A percentile compares a stretch with the other conserved stretches of the same genome.
Evolutionary conservation across 2,329 filamentous ascomycete species (phyloP).

Genomic region (Onygena corvina): DNA sequence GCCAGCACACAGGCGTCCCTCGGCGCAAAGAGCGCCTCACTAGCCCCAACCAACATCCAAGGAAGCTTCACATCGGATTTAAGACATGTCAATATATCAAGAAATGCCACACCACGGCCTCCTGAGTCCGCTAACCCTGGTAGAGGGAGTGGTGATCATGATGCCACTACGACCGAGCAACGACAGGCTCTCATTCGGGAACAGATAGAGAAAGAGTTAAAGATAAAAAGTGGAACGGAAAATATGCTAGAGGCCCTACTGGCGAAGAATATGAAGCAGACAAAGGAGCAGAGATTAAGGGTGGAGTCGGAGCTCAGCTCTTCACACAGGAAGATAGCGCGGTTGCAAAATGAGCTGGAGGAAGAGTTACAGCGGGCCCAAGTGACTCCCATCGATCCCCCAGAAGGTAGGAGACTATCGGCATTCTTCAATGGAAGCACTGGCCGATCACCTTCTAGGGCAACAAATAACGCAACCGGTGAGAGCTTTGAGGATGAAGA

Average conservation of each 20-base stretch:
- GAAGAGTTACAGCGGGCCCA: conserved; percentile 49
- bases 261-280: conserved; percentile 88
- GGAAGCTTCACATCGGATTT: conserved; percentile 87
- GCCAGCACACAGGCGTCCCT: conserved; percentile 50
- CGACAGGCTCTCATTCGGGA: conserved; percentile 65
- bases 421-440: conserved; percentile 47
- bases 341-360: conserved; percentile 48
- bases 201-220: conserved; percentile 84
- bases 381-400: conserved; percentile 33
- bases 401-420: conserved; percentile 40
- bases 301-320: conserved; percentile 83
- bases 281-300: conserved; percentile 66
- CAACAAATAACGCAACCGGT: conserved; percentile 27
- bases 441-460: conserved; percentile 39
- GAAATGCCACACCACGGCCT: conserved; percentile 48
- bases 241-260: conserved; percentile 94
- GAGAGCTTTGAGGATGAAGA: conserved; percentile 46
- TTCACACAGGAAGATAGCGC: conserved; percentile 60
- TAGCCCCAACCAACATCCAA: conserved; percentile 58
- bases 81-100: conserved; percentile 54
- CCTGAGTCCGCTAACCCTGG: conserved; percentile 42
- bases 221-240: conserved; percentile 95
- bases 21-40: conserved; percentile 49
- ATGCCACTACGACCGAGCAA: conserved; percentile 52
- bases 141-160: conserved; percentile 43